Conservation (phyloP, 2,329 filamentous ascomycete genomes). For the Aspergillus quadricinctus region DNA sequence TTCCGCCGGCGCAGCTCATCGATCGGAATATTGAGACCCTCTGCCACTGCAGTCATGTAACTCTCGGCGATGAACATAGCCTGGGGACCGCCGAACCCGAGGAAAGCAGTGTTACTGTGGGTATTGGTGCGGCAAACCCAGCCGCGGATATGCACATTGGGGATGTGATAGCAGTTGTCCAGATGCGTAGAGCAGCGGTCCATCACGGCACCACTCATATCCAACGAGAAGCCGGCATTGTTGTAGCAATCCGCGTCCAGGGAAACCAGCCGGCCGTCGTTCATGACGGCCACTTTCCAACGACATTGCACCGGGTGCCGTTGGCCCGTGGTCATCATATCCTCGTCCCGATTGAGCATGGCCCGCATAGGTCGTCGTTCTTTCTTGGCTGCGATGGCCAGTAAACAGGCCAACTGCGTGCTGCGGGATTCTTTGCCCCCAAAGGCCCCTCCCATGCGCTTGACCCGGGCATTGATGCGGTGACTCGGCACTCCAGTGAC, state of each 20-base stretch:
- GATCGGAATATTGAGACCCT: constrained; percentile 76
- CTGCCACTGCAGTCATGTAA: constrained; percentile 86
- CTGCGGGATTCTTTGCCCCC: constrained; percentile 92
- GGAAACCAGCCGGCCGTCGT: constrained; percentile 85
- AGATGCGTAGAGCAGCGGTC: constrained; percentile 83
- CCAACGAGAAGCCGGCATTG: constrained; percentile 78
- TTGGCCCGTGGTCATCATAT: constrained; percentile 88
- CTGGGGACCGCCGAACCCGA: constrained; percentile 93
- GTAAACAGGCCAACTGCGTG: constrained; percentile 75
- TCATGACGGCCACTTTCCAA: constrained; percentile 93
- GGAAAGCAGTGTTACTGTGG: constrained; percentile 95
- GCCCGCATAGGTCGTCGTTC: constrained; percentile 76
- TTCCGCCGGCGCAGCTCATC: constrained; percentile 82
- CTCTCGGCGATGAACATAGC: constrained; percentile 90
- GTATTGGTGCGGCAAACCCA: constrained; percentile 92
- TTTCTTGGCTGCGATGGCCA: constrained; percentile 83
- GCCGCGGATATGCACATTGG: constrained; percentile 81
- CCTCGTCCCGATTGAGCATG: constrained; percentile 95
- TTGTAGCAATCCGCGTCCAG: constrained; percentile 85
- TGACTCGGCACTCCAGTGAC: constrained; percentile 80
- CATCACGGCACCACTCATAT: constrained; percentile 71
- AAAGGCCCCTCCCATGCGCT: constrained; percentile 89
- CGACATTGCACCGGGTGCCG: constrained; percentile 83
- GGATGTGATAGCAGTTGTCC: constrained; percentile 84
- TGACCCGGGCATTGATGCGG: constrained; percentile 84